These are phyloP conservation scores for Rhizopus stolonifer DNA, from an alignment of 371 early-diverging fungal genomes.

Conservation along the genomic window DNA sequence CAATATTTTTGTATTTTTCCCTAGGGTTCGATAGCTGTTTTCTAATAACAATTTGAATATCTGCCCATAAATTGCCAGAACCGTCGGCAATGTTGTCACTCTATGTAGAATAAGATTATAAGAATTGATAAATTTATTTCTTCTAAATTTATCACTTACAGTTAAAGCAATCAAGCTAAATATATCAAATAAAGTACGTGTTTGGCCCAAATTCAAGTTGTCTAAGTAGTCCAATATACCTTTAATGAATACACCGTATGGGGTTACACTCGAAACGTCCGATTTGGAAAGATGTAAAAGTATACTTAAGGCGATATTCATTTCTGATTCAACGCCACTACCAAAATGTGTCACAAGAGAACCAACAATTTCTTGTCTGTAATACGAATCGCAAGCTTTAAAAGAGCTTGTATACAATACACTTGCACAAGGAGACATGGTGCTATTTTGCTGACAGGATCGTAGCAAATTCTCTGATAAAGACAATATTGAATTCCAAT, in stretches of 20 bases:
- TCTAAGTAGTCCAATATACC: slow-evolving; percentile 80
- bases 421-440: slow-evolving; percentile 48
- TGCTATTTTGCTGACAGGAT: slow-evolving; percentile 48
- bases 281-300: slow-evolving; percentile 54
- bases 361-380: slow-evolving; percentile 77
- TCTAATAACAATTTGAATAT: slow-evolving; percentile 74
- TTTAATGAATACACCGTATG: slow-evolving; percentile 73
- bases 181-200: slow-evolving; percentile 68
- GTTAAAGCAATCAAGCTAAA: slow-evolving; percentile 68
- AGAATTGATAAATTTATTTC: neutral
- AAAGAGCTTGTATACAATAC: slow-evolving; percentile 54
- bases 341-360: slow-evolving; percentile 82
- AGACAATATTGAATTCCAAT: slow-evolving; percentile 60
- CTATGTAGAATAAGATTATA: neutral
- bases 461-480: slow-evolving; percentile 65
- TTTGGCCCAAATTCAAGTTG: slow-evolving; percentile 63
- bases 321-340: slow-evolving; percentile 68
- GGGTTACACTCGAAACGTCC: slow-evolving; percentile 50
- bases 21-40: slow-evolving; percentile 78
- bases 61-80: slow-evolving; percentile 51
- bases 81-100: slow-evolving; percentile 22
- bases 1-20: slow-evolving; percentile 73
- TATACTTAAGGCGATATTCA: slow-evolving; percentile 65
- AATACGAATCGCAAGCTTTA: slow-evolving; percentile 60
- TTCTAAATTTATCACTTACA: slow-evolving; percentile 26